Evolutionary conservation across 495 filamentous ascomycete species (phyloP).

Genomic region (Rhizodiscina lignyota): DNA sequence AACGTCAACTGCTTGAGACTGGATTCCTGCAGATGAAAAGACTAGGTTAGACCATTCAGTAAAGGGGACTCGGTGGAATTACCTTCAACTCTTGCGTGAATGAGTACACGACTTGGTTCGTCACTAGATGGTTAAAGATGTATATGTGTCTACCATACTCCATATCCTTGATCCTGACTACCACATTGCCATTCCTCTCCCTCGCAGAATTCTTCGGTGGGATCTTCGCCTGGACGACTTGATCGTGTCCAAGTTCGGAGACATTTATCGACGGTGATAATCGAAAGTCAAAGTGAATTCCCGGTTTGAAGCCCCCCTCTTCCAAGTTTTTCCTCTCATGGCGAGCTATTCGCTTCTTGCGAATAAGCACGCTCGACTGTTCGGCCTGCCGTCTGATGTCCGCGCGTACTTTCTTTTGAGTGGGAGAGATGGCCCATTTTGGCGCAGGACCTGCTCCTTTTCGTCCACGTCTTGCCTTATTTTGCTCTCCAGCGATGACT

Average conservation of each 20-base stretch:
- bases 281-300: not conserved
- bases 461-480: too few species aligned
- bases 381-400: too few species aligned
- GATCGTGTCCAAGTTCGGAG: not conserved
- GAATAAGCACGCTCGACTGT: too few species aligned
- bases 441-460: too few species aligned
- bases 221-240: not conserved
- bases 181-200: not conserved
- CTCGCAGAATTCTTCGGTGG: too few species aligned
- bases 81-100: conserved; percentile 53
- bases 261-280: not conserved
- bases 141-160: conserved; percentile 58
- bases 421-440: too few species aligned
- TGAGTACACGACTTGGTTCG: conserved; percentile 74
- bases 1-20: conserved; percentile 63
- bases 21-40: conserved; percentile 39
- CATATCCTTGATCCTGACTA: not conserved
- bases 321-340: not conserved
- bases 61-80: conserved; percentile 10
- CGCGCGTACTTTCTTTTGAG: too few species aligned
- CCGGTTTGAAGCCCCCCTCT: not conserved
- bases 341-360: too few species aligned
- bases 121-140: conserved; percentile 63
- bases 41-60: conserved; percentile 1
- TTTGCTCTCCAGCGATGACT: too few species aligned